Percentiles rank a stretch among this genome's conserved stretches.
Evolutionary conservation across 345 rosid genomes (phyloP).

Genomic region (Populus simonii): DNA sequence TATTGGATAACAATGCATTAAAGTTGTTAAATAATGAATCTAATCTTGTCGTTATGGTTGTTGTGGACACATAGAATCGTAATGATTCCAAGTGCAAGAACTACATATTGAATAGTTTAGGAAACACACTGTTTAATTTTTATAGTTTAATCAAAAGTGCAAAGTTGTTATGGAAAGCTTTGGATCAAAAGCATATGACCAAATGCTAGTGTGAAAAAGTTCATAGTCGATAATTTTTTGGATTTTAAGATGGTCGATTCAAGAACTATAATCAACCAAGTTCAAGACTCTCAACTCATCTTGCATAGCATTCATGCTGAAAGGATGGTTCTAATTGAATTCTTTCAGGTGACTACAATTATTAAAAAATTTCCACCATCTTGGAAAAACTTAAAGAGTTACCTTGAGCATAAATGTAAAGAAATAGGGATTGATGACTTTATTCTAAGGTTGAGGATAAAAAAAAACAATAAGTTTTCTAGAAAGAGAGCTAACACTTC

Average conservation of each 20-base stretch:
- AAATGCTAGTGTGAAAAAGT: neutral
- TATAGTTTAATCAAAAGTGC: too few species aligned
- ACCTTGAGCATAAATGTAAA: neutral
- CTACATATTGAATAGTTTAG: too few species aligned
- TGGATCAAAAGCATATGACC: neutral
- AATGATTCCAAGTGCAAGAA: too few species aligned
- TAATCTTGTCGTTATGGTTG: too few species aligned
- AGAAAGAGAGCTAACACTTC: too few species aligned
- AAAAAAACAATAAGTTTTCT: too few species aligned
- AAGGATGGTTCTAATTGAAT: neutral
- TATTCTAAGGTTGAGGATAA: too few species aligned
- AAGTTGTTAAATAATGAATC: too few species aligned
- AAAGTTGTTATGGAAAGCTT: neutral
- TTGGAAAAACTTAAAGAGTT: neutral
- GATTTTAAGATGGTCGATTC: neutral
- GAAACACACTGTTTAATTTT: too few species aligned
- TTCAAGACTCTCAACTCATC: slow-evolving; percentile 2
- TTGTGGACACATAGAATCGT: too few species aligned
- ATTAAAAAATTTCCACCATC: neutral
- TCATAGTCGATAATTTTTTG: neutral
- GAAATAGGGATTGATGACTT: neutral
- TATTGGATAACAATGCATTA: too few species aligned
- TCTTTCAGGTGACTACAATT: neutral
- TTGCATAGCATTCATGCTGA: neutral
- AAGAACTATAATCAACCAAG: neutral